phyloP scores from a whole-genome alignment of 2,329 filamentous ascomycete species.

The Sporothrix variecibatus region DNA sequence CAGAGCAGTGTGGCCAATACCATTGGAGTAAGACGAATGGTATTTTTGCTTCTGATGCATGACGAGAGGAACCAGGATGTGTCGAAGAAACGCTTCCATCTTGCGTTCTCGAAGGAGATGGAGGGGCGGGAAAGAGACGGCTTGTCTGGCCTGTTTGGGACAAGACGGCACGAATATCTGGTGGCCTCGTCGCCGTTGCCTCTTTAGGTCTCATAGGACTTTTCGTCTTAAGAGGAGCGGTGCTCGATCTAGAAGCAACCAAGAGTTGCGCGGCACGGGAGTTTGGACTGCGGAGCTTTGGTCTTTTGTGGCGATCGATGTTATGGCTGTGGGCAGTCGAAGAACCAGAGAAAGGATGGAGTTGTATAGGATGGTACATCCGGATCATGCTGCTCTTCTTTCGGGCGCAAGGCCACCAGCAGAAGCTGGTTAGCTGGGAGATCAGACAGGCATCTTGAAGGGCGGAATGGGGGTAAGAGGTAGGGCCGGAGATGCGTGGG shows the following conservation, averaged over 20 bases:
- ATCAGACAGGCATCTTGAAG: conserved; percentile 10
- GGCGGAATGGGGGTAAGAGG: neutral
- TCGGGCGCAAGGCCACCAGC: neutral
- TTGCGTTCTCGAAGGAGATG: conserved; percentile 14
- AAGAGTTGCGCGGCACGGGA: neutral
- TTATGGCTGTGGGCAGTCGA: neutral
- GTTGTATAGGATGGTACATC: neutral
- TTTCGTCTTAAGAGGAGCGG: too few species aligned
- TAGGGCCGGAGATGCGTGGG: neutral
- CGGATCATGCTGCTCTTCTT: neutral
- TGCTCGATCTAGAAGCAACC: conserved; percentile 4
- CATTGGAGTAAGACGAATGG: neutral
- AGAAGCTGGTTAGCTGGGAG: neutral
- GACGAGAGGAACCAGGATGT: conserved; percentile 8
- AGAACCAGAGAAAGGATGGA: neutral
- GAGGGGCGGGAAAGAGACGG: conserved; percentile 21
- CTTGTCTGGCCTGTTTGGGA: conserved; percentile 21
- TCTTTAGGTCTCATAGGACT: neutral
- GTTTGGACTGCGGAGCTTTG: neutral
- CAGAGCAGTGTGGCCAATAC: neutral
- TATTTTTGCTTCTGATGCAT: neutral
- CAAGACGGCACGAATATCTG: conserved; percentile 8
- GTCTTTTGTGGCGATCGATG: neutral
- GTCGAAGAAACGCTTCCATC: conserved; percentile 14
- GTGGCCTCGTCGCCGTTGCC: neutral